phyloP scores from a whole-genome alignment of 768 basidiomycete genomes.

The Coprinellus micaceus region DNA sequence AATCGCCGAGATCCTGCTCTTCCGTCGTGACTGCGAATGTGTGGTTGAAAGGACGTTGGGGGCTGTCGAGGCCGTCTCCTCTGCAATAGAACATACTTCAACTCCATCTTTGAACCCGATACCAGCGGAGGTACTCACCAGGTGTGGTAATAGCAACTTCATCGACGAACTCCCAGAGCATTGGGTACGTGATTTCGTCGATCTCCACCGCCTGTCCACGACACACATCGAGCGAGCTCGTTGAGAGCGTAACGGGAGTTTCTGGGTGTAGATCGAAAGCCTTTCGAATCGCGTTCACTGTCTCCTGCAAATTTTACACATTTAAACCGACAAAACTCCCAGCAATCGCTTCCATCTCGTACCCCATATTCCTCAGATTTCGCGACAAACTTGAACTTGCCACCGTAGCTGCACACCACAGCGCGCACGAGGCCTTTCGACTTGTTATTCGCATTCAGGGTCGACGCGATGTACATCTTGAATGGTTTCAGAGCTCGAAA shows the following conservation, averaged over 20 bases:
- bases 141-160: neutral
- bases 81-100: neutral
- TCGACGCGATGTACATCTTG: neutral
- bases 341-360: too few species aligned
- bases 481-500: neutral
- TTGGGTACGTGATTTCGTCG: conserved; percentile 1
- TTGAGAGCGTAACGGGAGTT: neutral
- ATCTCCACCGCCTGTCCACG: conserved; percentile 7
- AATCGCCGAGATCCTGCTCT: too few species aligned
- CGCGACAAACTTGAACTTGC: neutral
- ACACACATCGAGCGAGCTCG: conserved; percentile 6
- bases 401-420: neutral
- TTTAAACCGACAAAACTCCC: neutral
- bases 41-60: too few species aligned
- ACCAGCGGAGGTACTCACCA: too few species aligned
- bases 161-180: conserved; percentile 4
- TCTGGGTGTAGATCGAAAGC: neutral
- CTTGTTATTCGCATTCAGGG: neutral
- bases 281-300: neutral
- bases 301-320: neutral
- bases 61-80: too few species aligned
- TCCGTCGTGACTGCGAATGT: too few species aligned
- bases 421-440: neutral
- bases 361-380: conserved; percentile 4
- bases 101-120: too few species aligned